These are phyloP conservation scores for Kwoniella dejecticola DNA, from an alignment of 768 basidiomycete species.

Conservation along the genomic window DNA sequence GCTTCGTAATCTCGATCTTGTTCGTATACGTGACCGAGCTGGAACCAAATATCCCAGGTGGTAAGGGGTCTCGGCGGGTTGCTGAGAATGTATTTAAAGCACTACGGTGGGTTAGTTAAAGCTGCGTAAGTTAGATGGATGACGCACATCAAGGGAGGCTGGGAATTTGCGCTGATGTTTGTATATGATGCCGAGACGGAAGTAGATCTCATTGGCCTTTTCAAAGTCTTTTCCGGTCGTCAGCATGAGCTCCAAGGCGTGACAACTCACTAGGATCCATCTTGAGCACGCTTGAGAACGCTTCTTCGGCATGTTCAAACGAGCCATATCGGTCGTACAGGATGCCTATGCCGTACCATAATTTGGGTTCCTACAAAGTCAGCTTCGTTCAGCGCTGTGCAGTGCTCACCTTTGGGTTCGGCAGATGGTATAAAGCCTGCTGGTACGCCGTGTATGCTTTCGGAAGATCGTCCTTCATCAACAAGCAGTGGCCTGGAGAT, in stretches of 20 bases:
- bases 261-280: conserved; percentile 85
- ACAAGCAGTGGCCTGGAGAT: conserved; percentile 94
- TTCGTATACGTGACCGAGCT: conserved; percentile 97
- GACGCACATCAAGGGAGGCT: conserved; percentile 67
- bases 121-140: too few relatives aligned
- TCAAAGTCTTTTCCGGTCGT: conserved; percentile 71
- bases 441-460: conserved; percentile 99
- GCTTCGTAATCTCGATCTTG: conserved; percentile 90
- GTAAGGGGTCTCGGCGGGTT: conserved; percentile 94
- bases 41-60: conserved; percentile 99
- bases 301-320: conserved; percentile 97
- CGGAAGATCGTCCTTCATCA: conserved; percentile 99
- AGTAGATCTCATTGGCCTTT: conserved; percentile 97
- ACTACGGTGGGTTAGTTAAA: conserved; percentile 56
- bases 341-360: conserved; percentile 99
- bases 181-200: conserved; percentile 97
- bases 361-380: conserved; percentile 78
- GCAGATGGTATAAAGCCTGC: conserved; percentile 92
- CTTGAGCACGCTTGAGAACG: conserved; percentile 89
- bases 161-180: conserved; percentile 96
- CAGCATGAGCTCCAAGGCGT: neutral
- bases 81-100: conserved; percentile 94
- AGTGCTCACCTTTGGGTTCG: conserved; percentile 83
- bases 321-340: conserved; percentile 98
- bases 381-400: neutral